Conservation (phyloP, 1,284 basidiomycete genomes). For the Marasmius sp. region DNA sequence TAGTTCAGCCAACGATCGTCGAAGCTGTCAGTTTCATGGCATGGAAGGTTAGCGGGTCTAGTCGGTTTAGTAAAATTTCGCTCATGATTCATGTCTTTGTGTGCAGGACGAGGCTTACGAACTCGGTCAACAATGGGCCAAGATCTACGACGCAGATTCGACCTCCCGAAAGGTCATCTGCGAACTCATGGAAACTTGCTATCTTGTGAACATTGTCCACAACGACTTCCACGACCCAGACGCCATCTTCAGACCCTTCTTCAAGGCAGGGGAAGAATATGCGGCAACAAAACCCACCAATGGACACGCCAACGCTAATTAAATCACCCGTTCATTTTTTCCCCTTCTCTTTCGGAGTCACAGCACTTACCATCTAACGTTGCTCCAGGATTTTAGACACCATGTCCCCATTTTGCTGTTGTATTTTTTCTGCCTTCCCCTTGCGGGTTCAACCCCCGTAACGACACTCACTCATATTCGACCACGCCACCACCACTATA, state of each 20-base stretch:
- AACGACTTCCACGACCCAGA: conserved; percentile 90
- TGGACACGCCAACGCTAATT: conserved; percentile 28
- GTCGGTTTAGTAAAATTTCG: background rate
- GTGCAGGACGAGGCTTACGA: conserved; percentile 93
- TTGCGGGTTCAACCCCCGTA: conserved; percentile 76
- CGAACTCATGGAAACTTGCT: conserved; percentile 77
- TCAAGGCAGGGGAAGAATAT: conserved; percentile 67
- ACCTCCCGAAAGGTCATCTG: conserved; percentile 77
- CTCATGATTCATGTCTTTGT: conserved; percentile 4
- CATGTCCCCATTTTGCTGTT: conserved; percentile 7
- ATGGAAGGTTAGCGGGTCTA: conserved; percentile 73
- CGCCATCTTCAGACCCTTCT: conserved; percentile 88
- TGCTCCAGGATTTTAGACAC: conserved; percentile 19
- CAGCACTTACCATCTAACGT: conserved; percentile 21
- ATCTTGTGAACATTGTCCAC: conserved; percentile 96
- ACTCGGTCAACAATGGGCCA: conserved; percentile 92
- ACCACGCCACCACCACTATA: conserved; percentile 15
- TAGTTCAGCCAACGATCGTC: conserved; percentile 97
- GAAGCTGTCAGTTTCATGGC: conserved; percentile 97
- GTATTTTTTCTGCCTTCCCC: conserved; percentile 20
- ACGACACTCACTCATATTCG: conserved; percentile 30
- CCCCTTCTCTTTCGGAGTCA: conserved; percentile 15
- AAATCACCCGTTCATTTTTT: conserved; percentile 21
- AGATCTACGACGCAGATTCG: conserved; percentile 81
- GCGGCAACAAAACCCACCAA: conserved; percentile 35